These are phyloP conservation scores for Fonsecaea multimorphosa DNA, from an alignment of 2,329 filamentous ascomycete species.

Conservation along the genomic window DNA sequence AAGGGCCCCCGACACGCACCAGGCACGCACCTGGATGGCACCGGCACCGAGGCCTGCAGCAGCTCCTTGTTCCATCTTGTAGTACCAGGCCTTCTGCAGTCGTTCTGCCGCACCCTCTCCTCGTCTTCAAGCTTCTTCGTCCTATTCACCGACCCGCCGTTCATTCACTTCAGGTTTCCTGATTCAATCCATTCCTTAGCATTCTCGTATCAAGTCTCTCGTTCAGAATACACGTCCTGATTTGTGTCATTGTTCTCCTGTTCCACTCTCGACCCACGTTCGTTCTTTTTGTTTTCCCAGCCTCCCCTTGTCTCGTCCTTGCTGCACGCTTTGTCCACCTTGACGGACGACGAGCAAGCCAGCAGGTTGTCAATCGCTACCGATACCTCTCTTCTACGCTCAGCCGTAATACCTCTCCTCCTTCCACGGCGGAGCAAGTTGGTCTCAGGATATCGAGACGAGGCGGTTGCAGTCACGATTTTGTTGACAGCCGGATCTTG, in stretches of 20 bases:
- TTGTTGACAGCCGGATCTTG: neutral
- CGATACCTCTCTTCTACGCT: neutral
- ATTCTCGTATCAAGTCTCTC: conserved; percentile 32
- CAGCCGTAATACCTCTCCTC: neutral
- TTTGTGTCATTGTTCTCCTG: conserved; percentile 31
- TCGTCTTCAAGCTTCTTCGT: conserved; percentile 16
- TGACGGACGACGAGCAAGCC: neutral
- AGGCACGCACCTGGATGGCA: too few relatives aligned
- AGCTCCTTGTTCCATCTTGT: neutral
- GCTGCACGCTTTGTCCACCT: conserved; percentile 28
- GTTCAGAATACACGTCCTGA: conserved; percentile 24
- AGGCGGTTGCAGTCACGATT: neutral
- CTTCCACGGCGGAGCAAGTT: neutral
- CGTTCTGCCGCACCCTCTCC: conserved; percentile 19
- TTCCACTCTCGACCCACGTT: conserved; percentile 18
- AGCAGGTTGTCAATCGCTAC: neutral
- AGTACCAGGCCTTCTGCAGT: too few relatives aligned
- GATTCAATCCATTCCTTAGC: conserved; percentile 18
- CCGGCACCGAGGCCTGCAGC: neutral
- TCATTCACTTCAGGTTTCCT: conserved; percentile 23
- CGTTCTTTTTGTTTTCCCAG: conserved; percentile 24
- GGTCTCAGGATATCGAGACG: neutral
- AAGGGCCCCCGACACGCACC: neutral
- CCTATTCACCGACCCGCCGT: conserved; percentile 22
- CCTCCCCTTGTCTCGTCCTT: conserved; percentile 25